Evolutionary conservation across 495 filamentous ascomycete genomes (phyloP).

Genomic region (Hypoxylon subgilvum): DNA sequence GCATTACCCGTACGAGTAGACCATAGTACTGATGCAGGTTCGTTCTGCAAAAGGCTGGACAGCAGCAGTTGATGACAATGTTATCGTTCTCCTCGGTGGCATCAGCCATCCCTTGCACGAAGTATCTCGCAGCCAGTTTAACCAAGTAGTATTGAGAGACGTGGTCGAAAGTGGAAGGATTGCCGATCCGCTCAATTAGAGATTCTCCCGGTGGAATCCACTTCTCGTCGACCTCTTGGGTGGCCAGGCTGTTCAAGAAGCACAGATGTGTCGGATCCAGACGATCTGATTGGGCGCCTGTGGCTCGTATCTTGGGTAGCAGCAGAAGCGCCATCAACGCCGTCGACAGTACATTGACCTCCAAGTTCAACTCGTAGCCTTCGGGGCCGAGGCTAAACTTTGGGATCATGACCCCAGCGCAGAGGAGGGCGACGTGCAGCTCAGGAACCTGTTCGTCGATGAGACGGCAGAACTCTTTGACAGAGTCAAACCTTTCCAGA

Average conservation of each 20-base stretch:
- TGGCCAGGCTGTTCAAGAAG: constrained; percentile 33
- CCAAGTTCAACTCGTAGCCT: constrained; percentile 61
- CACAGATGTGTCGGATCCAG: constrained; percentile 8
- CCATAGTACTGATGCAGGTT: constrained; percentile 29
- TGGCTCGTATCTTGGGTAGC: constrained; percentile 50
- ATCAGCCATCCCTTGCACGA: constrained; percentile 26
- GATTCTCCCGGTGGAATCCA: neutral
- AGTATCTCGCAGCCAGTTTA: constrained; percentile 32
- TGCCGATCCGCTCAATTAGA: constrained; percentile 20
- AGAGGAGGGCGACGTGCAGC: constrained; percentile 52
- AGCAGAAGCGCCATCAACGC: constrained; percentile 61
- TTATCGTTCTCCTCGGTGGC: neutral
- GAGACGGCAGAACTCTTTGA: constrained; percentile 43
- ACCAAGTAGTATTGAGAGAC: constrained; percentile 21
- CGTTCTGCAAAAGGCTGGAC: constrained; percentile 41
- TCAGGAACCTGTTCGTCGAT: constrained; percentile 27
- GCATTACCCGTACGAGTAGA: constrained; percentile 15
- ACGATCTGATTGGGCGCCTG: neutral
- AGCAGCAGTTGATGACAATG: constrained; percentile 40
- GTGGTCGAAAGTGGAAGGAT: neutral
- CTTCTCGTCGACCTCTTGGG: constrained; percentile 1
- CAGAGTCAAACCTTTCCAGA: constrained; percentile 47
- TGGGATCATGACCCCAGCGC: constrained; percentile 45
- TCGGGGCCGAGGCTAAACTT: constrained; percentile 39
- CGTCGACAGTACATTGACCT: constrained; percentile 67